phyloP scores from a whole-genome alignment of 768 basidiomycete species.

The Boletus coccyginus region DNA sequence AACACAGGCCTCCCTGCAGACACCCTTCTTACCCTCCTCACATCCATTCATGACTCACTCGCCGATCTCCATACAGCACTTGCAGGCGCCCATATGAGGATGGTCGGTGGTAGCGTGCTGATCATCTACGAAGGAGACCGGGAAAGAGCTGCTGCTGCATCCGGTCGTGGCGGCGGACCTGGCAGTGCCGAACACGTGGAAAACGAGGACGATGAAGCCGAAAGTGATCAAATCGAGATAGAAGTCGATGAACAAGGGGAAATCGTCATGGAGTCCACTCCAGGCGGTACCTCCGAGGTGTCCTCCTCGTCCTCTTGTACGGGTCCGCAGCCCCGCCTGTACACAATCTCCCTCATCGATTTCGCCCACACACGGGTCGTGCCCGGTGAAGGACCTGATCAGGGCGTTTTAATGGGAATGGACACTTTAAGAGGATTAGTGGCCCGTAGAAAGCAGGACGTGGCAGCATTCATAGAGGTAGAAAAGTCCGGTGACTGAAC shows the following conservation, averaged over 20 bases:
- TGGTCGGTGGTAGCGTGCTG: slow-evolving; percentile 80
- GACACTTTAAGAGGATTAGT: slow-evolving; percentile 62
- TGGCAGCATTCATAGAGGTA: slow-evolving; percentile 20
- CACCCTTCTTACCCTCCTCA: slow-evolving; percentile 56
- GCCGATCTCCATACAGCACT: slow-evolving; percentile 50
- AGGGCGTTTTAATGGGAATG: slow-evolving; percentile 73
- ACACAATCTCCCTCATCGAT: slow-evolving; percentile 81
- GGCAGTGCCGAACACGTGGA: slow-evolving; percentile 14
- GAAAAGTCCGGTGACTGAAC: background rate
- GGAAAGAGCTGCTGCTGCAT: slow-evolving; percentile 34
- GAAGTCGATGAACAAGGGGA: slow-evolving; percentile 31
- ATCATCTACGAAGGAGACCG: slow-evolving; percentile 75
- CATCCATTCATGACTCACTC: slow-evolving; percentile 50
- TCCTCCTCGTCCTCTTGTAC: slow-evolving; percentile 38
- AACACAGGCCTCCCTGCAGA: slow-evolving; percentile 52
- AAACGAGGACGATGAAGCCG: slow-evolving; percentile 36
- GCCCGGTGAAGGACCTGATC: slow-evolving; percentile 73
- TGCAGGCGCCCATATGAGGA: slow-evolving; percentile 60
- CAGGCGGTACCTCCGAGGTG: slow-evolving; percentile 17
- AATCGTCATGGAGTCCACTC: slow-evolving; percentile 20
- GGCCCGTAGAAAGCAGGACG: slow-evolving; percentile 50
- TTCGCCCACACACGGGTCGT: slow-evolving; percentile 83
- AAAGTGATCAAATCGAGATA: slow-evolving; percentile 39
- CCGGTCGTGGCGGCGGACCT: slow-evolving; percentile 35
- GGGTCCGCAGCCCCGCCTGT: slow-evolving; percentile 27